Percentiles rank a stretch among this genome's conserved stretches.
Evolutionary conservation across 2,329 filamentous ascomycete species (phyloP).

Genomic region (Ophiostoma tasmaniense): DNA sequence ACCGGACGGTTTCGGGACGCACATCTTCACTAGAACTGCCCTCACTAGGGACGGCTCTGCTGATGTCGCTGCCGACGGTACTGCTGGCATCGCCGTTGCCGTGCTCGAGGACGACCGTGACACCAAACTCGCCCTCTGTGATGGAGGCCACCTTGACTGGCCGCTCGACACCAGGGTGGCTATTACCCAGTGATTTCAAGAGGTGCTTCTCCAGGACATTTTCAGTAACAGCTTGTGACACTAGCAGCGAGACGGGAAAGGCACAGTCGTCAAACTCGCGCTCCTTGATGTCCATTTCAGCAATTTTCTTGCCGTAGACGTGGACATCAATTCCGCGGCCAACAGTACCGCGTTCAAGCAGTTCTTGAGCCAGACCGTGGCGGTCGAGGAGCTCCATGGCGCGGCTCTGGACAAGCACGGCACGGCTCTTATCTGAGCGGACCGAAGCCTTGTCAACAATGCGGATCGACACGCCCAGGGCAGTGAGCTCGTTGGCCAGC

Average conservation of each 20-base stretch:
- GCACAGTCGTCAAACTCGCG: constrained; percentile 17
- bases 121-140: constrained; percentile 19
- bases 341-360: constrained; percentile 31
- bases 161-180: constrained; percentile 31
- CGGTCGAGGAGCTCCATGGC: constrained; percentile 43
- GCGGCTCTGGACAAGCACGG: constrained; percentile 39
- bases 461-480: constrained; percentile 27
- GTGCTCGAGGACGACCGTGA: constrained; percentile 19
- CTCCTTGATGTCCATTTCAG: constrained; percentile 26
- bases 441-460: constrained; percentile 30
- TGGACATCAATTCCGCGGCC: constrained; percentile 33
- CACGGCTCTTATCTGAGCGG: constrained; percentile 33
- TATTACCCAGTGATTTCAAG: constrained; percentile 14
- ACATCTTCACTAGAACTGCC: constrained; percentile 15
- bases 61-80: not conserved
- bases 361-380: constrained; percentile 30
- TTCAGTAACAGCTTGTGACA: constrained; percentile 24
- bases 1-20: constrained; percentile 21
- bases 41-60: constrained; percentile 12
- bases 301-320: constrained; percentile 27
- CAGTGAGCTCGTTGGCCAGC: constrained; percentile 33
- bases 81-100: not conserved
- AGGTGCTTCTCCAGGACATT: constrained; percentile 34
- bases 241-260: constrained; percentile 21
- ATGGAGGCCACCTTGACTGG: constrained; percentile 20